Conservation (phyloP, 2,329 filamentous ascomycete species). For the Phyllosticta capitalensis region DNA sequence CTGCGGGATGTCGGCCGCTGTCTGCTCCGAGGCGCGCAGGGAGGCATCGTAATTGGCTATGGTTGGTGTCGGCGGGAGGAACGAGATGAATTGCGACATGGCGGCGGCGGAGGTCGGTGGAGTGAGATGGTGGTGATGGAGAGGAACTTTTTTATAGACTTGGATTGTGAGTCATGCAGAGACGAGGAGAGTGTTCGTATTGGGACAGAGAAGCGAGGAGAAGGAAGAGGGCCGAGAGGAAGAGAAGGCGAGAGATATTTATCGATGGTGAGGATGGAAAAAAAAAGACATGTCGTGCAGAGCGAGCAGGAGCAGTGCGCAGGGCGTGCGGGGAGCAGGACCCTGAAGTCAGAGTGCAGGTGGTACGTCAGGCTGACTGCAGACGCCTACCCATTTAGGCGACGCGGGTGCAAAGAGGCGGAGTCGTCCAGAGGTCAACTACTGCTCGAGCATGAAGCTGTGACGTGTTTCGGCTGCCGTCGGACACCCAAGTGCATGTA, state of each 20-base stretch:
- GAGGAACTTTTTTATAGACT: neutral
- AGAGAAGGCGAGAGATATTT: neutral
- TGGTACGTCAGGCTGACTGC: neutral
- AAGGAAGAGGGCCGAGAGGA: neutral
- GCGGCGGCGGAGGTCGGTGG: constrained; percentile 6
- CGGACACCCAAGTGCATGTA: neutral
- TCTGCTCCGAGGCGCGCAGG: constrained; percentile 24
- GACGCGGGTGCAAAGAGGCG: too few relatives aligned
- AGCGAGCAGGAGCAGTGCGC: too few relatives aligned
- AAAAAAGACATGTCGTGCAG: neutral
- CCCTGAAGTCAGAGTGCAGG: neutral
- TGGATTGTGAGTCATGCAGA: neutral
- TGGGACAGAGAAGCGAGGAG: neutral
- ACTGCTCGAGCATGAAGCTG: neutral
- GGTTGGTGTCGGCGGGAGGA: constrained; percentile 26
- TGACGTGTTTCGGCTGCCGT: constrained; percentile 1
- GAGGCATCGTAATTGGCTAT: constrained; percentile 28
- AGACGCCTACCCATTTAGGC: neutral
- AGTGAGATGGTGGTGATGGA: neutral
- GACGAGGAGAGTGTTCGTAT: neutral
- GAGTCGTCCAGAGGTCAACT: neutral
- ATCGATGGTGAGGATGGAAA: too few relatives aligned
- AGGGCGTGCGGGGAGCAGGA: neutral
- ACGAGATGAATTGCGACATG: constrained; percentile 29
- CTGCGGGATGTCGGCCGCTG: constrained; percentile 28